Evolutionary conservation across 2,329 filamentous ascomycete genomes (phyloP).

Genomic region (Aureobasidium sp.): DNA sequence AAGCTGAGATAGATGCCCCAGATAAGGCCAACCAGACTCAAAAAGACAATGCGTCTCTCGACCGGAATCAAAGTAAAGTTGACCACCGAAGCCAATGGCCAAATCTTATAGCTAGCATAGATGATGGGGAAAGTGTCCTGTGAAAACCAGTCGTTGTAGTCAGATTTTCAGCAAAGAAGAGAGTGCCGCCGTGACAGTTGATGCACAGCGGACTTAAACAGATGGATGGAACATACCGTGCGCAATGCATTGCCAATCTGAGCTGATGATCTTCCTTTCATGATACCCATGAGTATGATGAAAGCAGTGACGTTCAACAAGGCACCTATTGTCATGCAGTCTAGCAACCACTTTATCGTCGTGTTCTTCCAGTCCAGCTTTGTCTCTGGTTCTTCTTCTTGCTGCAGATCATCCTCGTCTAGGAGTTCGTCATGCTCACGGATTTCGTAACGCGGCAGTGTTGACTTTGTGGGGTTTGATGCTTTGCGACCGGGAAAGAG

Average conservation of each 20-base stretch:
- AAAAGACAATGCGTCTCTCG: conserved; percentile 60
- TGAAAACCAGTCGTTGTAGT: not conserved
- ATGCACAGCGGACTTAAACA: not conserved
- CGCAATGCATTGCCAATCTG: not conserved
- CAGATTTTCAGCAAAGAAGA: not conserved
- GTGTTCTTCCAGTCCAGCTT: conserved; percentile 3
- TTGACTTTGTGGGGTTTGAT: not conserved
- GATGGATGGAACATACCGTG: not conserved
- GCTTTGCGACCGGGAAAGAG: conserved; percentile 41
- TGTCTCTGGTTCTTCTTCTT: not conserved
- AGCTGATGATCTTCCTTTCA: conserved; percentile 12
- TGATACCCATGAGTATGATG: conserved; percentile 46
- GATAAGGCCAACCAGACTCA: conserved; percentile 58
- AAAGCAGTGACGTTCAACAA: conserved; percentile 55
- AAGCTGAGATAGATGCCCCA: conserved; percentile 73
- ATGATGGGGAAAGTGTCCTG: conserved; percentile 42
- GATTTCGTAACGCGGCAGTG: not conserved
- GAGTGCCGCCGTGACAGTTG: not conserved
- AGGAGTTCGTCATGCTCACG: not conserved
- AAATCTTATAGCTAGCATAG: conserved; percentile 61
- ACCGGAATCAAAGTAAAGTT: conserved; percentile 66
- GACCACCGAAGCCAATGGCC: conserved; percentile 60
- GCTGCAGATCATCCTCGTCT: not conserved
- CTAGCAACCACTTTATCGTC: conserved; percentile 49
- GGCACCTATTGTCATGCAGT: conserved; percentile 54